A percentile compares a stretch with the other conserved stretches of the same genome.
phyloP scores from a whole-genome alignment of 495 filamentous ascomycete species.

The Symbiotaphrina buchneri region DNA sequence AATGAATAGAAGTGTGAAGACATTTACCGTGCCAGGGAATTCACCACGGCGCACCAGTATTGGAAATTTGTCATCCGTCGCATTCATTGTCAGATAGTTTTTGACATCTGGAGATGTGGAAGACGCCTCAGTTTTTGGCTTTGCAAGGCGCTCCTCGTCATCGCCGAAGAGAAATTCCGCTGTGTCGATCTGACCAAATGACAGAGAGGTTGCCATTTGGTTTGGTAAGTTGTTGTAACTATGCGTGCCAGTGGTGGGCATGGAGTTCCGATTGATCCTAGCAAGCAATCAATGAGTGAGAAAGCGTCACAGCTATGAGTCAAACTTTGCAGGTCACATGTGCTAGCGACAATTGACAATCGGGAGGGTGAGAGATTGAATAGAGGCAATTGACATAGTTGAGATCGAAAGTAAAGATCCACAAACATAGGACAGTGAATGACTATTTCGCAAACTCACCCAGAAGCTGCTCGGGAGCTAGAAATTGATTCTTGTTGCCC shows the following conservation, averaged over 20 bases:
- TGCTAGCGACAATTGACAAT: too few species aligned
- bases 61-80: constrained; percentile 65
- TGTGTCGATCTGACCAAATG: constrained; percentile 52
- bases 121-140: constrained; percentile 16
- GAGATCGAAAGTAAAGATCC: neutral
- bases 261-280: constrained; percentile 70
- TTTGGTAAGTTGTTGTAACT: constrained; percentile 20
- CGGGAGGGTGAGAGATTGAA: too few species aligned
- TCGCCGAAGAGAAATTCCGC: constrained; percentile 66
- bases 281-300: too few species aligned
- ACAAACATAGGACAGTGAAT: too few species aligned
- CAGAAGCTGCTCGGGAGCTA: constrained; percentile 39
- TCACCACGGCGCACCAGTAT: constrained; percentile 51
- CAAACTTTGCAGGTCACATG: constrained; percentile 6
- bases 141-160: constrained; percentile 34
- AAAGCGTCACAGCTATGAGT: constrained; percentile 5
- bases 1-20: constrained; percentile 5
- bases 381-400: too few species aligned
- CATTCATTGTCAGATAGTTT: constrained; percentile 47
- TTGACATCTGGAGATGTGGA: constrained; percentile 40
- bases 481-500: constrained; percentile 38
- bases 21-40: constrained; percentile 43
- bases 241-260: constrained; percentile 65
- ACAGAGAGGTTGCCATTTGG: constrained; percentile 23
- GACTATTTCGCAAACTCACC: too few species aligned